Conservation (phyloP, 192 early-diverging fungal genomes). For the Obelidium mucronatum region DNA sequence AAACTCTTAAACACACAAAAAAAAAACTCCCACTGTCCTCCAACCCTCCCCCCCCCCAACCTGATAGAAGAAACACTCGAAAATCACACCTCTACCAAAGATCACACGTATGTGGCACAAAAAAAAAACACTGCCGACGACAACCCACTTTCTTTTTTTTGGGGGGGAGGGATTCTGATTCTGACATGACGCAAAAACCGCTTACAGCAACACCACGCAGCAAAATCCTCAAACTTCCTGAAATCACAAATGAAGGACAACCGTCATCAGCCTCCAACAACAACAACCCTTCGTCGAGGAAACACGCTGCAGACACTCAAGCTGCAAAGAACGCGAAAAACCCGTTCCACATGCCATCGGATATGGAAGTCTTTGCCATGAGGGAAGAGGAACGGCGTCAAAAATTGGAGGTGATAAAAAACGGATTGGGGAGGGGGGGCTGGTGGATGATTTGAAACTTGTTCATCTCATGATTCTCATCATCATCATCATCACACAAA, state of each 20-base stretch:
- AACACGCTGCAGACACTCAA: neutral
- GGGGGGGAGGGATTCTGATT: no score
- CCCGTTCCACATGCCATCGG: conserved; percentile 64
- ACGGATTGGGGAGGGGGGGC: neutral
- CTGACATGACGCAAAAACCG: neutral
- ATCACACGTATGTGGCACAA: neutral
- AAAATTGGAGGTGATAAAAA: conserved; percentile 55
- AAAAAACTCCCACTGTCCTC: neutral
- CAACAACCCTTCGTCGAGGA: neutral
- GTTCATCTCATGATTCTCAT: neutral
- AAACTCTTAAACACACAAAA: no score
- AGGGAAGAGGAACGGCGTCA: conserved; percentile 53
- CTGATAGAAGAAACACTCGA: neutral
- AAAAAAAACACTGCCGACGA: neutral
- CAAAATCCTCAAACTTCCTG: conserved; percentile 60
- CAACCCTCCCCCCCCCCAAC: neutral
- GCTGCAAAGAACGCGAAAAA: conserved; percentile 34
- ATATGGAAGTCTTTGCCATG: conserved; percentile 63
- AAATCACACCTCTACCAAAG: neutral
- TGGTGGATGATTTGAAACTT: no score
- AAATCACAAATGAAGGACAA: conserved; percentile 43
- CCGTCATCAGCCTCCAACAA: neutral
- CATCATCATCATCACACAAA: neutral
- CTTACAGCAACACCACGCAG: conserved; percentile 52
- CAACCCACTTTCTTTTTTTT: neutral